Evolutionary conservation across 1,139 yeast species (phyloP).

Genomic region (Geotrichum australiense): DNA sequence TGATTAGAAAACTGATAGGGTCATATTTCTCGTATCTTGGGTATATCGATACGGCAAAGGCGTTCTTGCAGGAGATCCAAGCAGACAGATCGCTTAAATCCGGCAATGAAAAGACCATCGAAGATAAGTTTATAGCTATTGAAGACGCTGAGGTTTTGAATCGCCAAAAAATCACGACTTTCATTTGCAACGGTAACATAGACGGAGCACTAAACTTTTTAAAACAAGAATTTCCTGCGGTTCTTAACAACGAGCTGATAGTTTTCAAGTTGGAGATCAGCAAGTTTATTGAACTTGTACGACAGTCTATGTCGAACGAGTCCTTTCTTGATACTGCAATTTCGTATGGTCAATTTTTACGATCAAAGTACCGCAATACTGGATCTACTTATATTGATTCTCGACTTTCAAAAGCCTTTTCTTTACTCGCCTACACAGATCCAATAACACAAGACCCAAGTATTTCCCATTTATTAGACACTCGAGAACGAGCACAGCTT

Average conservation of each 20-base stretch:
- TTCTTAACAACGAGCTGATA: slow-evolving; percentile 41
- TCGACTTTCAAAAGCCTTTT: slow-evolving; percentile 39
- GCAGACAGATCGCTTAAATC: not conserved
- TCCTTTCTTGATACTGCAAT: slow-evolving; percentile 37
- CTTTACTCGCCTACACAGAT: slow-evolving; percentile 46
- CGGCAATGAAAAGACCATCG: slow-evolving; percentile 6
- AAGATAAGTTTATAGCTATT: not conserved
- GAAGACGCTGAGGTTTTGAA: slow-evolving; percentile 28
- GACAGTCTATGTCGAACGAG: slow-evolving; percentile 14
- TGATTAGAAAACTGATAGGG: slow-evolving; percentile 49
- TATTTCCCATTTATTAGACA: slow-evolving; percentile 36
- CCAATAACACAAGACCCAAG: slow-evolving; percentile 16
- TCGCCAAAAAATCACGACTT: slow-evolving; percentile 49
- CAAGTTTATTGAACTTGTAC: slow-evolving; percentile 43
- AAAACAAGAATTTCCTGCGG: slow-evolving; percentile 40
- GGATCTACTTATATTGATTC: slow-evolving; percentile 29
- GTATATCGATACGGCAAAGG: slow-evolving; percentile 55
- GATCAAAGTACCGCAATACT: slow-evolving; percentile 34
- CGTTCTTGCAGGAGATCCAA: slow-evolving; percentile 42
- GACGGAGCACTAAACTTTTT: slow-evolving; percentile 43
- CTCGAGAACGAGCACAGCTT: slow-evolving; percentile 34
- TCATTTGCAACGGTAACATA: slow-evolving; percentile 43
- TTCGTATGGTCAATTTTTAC: slow-evolving; percentile 43
- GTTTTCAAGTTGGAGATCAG: slow-evolving; percentile 48
- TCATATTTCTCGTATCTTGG: slow-evolving; percentile 73